These are phyloP conservation scores for Podospora bellae-mahoneyi DNA, from an alignment of 495 filamentous ascomycete genomes.

Conservation along the genomic window DNA sequence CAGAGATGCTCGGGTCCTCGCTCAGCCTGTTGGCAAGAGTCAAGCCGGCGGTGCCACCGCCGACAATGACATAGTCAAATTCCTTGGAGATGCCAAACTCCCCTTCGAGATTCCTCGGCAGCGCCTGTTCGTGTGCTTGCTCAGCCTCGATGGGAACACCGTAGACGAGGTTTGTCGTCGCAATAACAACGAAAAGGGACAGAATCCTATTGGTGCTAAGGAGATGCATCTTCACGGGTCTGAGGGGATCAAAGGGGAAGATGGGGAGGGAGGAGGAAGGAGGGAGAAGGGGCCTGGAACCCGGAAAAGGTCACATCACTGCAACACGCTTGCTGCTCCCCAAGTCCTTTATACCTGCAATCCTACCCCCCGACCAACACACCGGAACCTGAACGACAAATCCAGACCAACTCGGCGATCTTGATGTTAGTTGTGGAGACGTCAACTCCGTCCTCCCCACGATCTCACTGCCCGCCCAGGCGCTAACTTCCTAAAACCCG, in stretches of 20 bases:
- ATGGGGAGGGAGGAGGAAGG: neutral
- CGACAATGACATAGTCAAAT: slow-evolving; percentile 31
- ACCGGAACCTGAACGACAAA: too few species aligned
- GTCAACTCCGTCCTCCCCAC: neutral
- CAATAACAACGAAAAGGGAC: neutral
- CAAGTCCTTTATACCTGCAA: neutral
- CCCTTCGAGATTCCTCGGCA: neutral
- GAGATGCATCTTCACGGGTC: neutral
- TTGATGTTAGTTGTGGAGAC: neutral
- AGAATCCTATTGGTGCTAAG: neutral
- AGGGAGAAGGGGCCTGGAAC: too few species aligned
- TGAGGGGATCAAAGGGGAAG: neutral
- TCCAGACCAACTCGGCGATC: neutral
- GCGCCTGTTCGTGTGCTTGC: neutral
- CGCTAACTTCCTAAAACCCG: neutral
- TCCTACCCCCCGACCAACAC: too few species aligned
- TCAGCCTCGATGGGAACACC: neutral
- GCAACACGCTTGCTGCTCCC: neutral
- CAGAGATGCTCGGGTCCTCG: slow-evolving; percentile 35
- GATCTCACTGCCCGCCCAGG: neutral
- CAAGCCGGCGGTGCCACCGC: slow-evolving; percentile 46
- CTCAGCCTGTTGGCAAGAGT: slow-evolving; percentile 48
- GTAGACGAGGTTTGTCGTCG: too few species aligned
- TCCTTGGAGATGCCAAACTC: neutral
- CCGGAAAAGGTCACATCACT: neutral